Conservation (phyloP, 164 flowering plant genomes). For the Aristolochia californica region DNA sequence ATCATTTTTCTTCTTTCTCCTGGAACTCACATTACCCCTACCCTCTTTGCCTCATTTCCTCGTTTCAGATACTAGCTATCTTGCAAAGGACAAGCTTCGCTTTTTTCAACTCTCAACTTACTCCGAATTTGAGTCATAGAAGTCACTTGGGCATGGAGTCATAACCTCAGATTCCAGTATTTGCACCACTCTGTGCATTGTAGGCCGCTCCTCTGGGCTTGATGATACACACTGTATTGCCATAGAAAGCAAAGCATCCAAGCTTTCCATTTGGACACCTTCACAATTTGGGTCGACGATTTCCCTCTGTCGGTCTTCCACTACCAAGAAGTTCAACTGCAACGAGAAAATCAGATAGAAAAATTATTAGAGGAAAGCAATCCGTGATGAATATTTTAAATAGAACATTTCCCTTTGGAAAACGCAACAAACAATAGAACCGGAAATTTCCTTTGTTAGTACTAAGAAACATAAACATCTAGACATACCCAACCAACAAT, state of each 20-base stretch:
- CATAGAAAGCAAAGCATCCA: conserved; percentile 65
- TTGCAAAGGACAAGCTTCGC: too few relatives aligned
- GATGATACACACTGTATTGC: conserved; percentile 88
- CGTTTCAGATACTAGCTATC: too few relatives aligned
- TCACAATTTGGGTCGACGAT: conserved; percentile 76
- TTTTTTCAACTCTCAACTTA: neutral
- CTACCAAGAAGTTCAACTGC: conserved; percentile 79
- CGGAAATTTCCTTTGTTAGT: too few relatives aligned
- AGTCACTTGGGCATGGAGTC: conserved; percentile 97
- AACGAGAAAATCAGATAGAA: conserved; percentile 3
- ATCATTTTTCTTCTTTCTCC: too few relatives aligned
- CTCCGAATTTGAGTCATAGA: conserved; percentile 57
- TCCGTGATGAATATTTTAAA: too few relatives aligned
- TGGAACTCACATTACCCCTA: too few relatives aligned
- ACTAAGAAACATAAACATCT: neutral
- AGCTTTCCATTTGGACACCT: conserved; percentile 66
- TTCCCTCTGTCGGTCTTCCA: conserved; percentile 68
- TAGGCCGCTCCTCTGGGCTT: conserved; percentile 76
- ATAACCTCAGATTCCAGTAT: conserved; percentile 82
- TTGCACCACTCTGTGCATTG: conserved; percentile 91
- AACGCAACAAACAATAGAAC: too few relatives aligned
- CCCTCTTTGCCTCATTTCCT: too few relatives aligned
- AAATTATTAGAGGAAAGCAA: too few relatives aligned
- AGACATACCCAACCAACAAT: conserved; percentile 95
- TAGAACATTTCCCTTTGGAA: too few relatives aligned